Evolutionary conservation across 176 grass and related monocot species (phyloP), one percentile per base, ranked within the genome.

Genomic region (Cymbopogon citratus): DNA sequence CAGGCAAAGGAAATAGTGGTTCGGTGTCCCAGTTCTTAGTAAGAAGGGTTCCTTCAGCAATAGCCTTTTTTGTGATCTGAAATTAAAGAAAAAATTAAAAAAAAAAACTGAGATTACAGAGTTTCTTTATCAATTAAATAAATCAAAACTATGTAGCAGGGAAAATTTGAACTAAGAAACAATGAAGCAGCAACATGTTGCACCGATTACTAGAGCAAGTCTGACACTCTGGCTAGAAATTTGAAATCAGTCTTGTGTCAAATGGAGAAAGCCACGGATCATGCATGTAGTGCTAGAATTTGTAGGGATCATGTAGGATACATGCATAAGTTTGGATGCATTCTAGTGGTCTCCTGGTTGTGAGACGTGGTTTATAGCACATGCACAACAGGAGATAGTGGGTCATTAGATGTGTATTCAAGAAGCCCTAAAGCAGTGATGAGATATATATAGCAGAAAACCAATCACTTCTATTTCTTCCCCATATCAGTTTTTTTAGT

Each of bases 21-120:
- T 98, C 95, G 39, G 83, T 91, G 79, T 98, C 92, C 95, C 95
- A 98, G 34, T 95, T 95, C 87, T 86, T 98, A 40, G 92, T 91
- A 86, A 86, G 90, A 82, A 98, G 68, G 27, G 88, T 98, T 82
- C 87, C 92, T 77, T 98, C 92, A 31, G 75, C 71, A 66, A 81
- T 69, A 65, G 90, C 88, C 65, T 93, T 95, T n/a, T n/a, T 91
- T 48, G 76, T 86, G 4, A 95, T 78, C 95, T 95, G 86, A 39
- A 89, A 74, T 79, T 29, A 85, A 29, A 52, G 5, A 52, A n/a
- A 72, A 48, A 65, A 43, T 36, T 5, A 36, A 21, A 63, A 84
- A 31, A 71, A 66, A 15, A 27, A 87, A 85, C 7, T 82, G 52
- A 87, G 40, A 83, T 52, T 72, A 70, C 36, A 75, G 59, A 66